Base-by-base conservation (phyloP, 176 grass and related monocot species). In the Musa schizocarpa region DNA sequence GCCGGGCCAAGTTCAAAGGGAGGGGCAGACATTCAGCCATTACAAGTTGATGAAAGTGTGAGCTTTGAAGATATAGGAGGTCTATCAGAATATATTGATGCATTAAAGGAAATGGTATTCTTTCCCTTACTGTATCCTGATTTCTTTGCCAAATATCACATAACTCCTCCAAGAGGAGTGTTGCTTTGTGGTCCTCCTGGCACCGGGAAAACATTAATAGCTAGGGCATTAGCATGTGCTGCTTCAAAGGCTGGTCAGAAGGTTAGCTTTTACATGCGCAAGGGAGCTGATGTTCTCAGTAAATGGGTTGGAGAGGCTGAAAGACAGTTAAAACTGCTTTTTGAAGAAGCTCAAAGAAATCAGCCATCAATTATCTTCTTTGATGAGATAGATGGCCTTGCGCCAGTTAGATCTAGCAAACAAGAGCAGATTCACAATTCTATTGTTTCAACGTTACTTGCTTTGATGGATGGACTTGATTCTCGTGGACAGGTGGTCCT, bases 401-500 rank as follows among this genome's bases (percentile, higher is more conserved):
- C 96, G 68, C 96, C 96, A 81, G 96, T 99, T 76, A 99, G 96
- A 80, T 99, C 96, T 58, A 99, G 96, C 88, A 99, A 99, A 79
- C 96, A 99, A 86, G 96, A 99, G 64, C 96, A 99, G 77, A 99
- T 99, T 80, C 96, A 99, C 63, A 99, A 99, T 86, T 99, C 96
- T 78, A 99, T 99, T 74, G 96, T 99, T 64, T 99, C 96, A 11
- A 99, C 96, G 70, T 85, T 99, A 78, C 96, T 99, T 80, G 96
- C 96, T 70, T 87, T 99, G 78, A 99, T 99, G 96, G 96, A 99
- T 78, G 96, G 96, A 59, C 87, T 99, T 77, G 96, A 99, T 79
- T 99, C 96, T 71, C 88, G 96, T 77, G 96, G 96, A 49, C 91
- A 99, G 85, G 96, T 99, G 82, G 96, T 99, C 74, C 89, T 99